These are phyloP conservation scores for Bisporella sp. DNA, from an alignment of 2,329 filamentous ascomycete genomes.

Conservation along the genomic window DNA sequence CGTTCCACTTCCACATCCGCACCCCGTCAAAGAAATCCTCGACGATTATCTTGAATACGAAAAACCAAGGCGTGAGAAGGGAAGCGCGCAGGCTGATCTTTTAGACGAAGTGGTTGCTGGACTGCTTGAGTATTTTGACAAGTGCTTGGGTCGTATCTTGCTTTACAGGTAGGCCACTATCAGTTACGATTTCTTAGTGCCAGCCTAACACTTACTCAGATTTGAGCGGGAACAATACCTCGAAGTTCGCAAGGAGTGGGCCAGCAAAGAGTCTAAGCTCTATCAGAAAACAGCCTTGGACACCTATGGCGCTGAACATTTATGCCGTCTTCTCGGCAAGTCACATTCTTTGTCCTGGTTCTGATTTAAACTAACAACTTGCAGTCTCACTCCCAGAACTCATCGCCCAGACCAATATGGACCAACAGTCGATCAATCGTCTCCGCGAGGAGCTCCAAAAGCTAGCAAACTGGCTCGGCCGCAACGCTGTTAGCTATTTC, in stretches of 20 bases:
- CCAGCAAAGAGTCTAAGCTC: constrained; percentile 49
- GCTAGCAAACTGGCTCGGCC: constrained; percentile 78
- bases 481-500: constrained; percentile 67
- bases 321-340: constrained; percentile 82
- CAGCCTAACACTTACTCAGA: constrained; percentile 33
- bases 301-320: constrained; percentile 88
- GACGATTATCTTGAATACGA: constrained; percentile 72
- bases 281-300: constrained; percentile 61
- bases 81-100: constrained; percentile 71
- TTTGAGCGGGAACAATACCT: constrained; percentile 89
- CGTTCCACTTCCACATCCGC: constrained; percentile 72
- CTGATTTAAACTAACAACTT: constrained; percentile 6
- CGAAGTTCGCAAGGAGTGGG: constrained; percentile 66
- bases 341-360: constrained; percentile 7
- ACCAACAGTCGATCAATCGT: constrained; percentile 79
- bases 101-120: constrained; percentile 84
- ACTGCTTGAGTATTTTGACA: constrained; percentile 90
- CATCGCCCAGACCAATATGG: constrained; percentile 97
- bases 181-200: constrained; percentile 10
- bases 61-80: constrained; percentile 55
- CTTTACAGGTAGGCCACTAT: constrained; percentile 58
- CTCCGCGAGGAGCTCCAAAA: constrained; percentile 84
- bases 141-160: constrained; percentile 77
- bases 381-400: constrained; percentile 86
- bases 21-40: constrained; percentile 71